Percentiles rank a stretch among this genome's conserved stretches.
Conservation (phyloP, 306 rosid genomes). For the Quillaja saponaria region DNA sequence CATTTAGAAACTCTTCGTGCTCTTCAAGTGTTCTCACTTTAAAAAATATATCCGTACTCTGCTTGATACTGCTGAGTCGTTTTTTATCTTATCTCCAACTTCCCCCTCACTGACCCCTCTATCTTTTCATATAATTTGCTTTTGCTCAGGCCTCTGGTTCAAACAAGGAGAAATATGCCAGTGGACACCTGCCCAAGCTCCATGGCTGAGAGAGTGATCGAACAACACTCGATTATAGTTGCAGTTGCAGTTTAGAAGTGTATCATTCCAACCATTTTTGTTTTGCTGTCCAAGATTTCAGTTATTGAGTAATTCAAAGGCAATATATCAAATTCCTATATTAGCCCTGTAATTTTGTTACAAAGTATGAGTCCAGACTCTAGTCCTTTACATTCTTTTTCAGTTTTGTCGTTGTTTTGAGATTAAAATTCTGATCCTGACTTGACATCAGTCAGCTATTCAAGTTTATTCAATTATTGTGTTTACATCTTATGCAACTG, state of each 20-base stretch:
- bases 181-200: conserved; percentile 72
- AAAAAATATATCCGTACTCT: background rate
- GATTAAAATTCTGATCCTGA: background rate
- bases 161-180: conserved; percentile 76
- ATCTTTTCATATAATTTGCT: conserved; percentile 14
- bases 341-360: conserved; percentile 14
- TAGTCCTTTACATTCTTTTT: background rate
- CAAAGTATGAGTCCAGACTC: background rate
- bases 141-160: conserved; percentile 81
- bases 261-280: conserved; percentile 23
- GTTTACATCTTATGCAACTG: background rate
- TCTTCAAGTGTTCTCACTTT: background rate
- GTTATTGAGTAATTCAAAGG: too few relatives aligned
- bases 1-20: too few relatives aligned
- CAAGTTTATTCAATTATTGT: background rate
- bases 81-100: too few relatives aligned
- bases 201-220: conserved; percentile 79
- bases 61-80: too few relatives aligned
- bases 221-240: conserved; percentile 17
- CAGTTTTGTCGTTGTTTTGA: background rate
- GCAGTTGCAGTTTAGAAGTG: conserved; percentile 32
- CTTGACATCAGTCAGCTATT: background rate
- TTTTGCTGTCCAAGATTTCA: conserved; percentile 18
- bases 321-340: conserved; percentile 7
- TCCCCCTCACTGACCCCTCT: background rate